These are phyloP conservation scores for Pythium grandisporangium DNA, from an alignment of 352 stramenopile species.

Conservation along the genomic window DNA sequence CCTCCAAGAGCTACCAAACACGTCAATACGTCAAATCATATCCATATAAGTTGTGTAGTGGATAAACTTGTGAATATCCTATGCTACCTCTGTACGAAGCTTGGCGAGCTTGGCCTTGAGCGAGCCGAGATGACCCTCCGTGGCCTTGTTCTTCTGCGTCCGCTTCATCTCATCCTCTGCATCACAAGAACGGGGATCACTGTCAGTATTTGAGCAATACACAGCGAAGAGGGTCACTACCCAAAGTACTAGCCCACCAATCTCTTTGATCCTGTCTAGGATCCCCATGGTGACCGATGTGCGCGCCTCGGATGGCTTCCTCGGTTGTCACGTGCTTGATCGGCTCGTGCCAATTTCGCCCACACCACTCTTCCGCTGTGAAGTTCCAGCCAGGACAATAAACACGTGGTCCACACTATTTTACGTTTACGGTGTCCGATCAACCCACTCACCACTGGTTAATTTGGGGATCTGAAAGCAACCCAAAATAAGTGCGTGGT, in stretches of 20 bases:
- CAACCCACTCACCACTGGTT: too few relatives aligned
- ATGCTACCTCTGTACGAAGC: constrained; percentile 89
- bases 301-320: too few relatives aligned
- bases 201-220: constrained; percentile 2
- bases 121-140: constrained; percentile 82
- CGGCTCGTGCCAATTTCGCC: too few relatives aligned
- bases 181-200: not conserved
- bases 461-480: too few relatives aligned
- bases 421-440: too few relatives aligned
- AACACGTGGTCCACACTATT: too few relatives aligned
- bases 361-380: constrained; percentile 5
- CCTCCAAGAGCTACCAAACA: constrained; percentile 55
- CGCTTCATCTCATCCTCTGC: constrained; percentile 94
- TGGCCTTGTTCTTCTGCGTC: constrained; percentile 99
- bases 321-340: constrained; percentile 1
- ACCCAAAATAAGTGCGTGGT: too few relatives aligned
- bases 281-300: constrained; percentile 76
- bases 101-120: constrained; percentile 99
- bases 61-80: not conserved
- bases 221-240: not conserved
- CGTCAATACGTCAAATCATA: constrained; percentile 1
- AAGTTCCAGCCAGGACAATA: constrained; percentile 3
- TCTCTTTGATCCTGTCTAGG: constrained; percentile 91
- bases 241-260: constrained; percentile 40
- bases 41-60: constrained; percentile 4